Evolutionary conservation across 495 filamentous ascomycete genomes (phyloP), one percentile per base, ranked within the genome.

Genomic region (Margaritispora aquatica): DNA sequence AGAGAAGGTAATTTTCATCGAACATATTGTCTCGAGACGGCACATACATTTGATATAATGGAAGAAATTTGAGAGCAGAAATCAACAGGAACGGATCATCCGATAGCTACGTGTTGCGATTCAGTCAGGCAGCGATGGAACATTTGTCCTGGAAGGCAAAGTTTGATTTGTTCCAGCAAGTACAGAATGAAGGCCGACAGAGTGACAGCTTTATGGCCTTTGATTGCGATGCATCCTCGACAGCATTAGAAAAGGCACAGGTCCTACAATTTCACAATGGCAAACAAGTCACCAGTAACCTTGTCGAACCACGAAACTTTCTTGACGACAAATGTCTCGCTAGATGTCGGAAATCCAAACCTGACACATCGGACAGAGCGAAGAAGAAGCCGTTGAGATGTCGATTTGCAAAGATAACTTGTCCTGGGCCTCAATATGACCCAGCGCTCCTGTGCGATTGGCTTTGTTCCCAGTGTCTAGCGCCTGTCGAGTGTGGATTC

Each of bases 381-480:
- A 13, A 52, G 38, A 58, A 58, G 41, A 60, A 58, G 26, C 71
- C 70, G 1, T 31, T 69, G 19, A 51, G 58, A 38, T 47, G 70
- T 15, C 34, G 64, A 1, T 51, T 66, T 38, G 67, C 73, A 34
- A 70, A 63, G 48, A 61, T 72, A 19, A 41, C 66, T 17, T 74
- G 72, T 47, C 72, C 72, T 19, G 62, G 59, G 15, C 11, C 29
- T 0, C 10, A 55, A 9, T 75, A 72, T 63, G 51, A 58, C 21
- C 21, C 23, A 17, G 38, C 19, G 11, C 26, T 54, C 0, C 0
- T 51, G 0, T 38, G 11, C 2, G 52, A 70, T 1, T 75, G 74
- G 74, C 55, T 73, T 2, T 77, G 74, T 36, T 48, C 52, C 0
- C 17, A 38, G 15, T 77, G 74, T 52, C 17, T 57, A 2, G 58